Evolutionary conservation across 2,329 filamentous ascomycete species (phyloP).

Genomic region (Moelleriella libera): DNA sequence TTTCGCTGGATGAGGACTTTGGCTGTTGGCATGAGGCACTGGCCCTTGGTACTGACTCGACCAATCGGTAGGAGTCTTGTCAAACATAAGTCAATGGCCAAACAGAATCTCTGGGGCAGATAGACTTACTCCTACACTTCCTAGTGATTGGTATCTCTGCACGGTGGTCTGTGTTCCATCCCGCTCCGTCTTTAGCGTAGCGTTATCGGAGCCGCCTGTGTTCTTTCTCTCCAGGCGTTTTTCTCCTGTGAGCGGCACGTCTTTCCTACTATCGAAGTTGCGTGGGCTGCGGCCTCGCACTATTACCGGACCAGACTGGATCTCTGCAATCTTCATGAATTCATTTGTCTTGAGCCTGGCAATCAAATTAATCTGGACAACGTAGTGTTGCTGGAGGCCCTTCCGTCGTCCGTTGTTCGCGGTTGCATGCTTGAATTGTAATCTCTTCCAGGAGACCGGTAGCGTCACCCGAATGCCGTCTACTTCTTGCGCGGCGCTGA

Average conservation of each 20-base stretch:
- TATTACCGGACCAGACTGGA: slow-evolving; percentile 85
- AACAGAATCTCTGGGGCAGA: neutral
- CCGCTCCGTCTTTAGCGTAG: slow-evolving; percentile 18
- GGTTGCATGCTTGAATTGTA: slow-evolving; percentile 93
- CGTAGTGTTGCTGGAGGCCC: slow-evolving; percentile 88
- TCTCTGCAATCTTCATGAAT: slow-evolving; percentile 63
- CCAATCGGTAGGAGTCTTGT: slow-evolving; percentile 28
- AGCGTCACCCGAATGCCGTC: slow-evolving; percentile 69
- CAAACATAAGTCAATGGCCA: neutral
- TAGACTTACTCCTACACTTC: slow-evolving; percentile 19
- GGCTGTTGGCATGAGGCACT: slow-evolving; percentile 16
- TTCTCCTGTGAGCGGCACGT: slow-evolving; percentile 56
- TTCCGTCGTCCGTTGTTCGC: slow-evolving; percentile 92
- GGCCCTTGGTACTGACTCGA: slow-evolving; percentile 19
- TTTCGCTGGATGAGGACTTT: slow-evolving; percentile 35
- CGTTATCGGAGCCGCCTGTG: slow-evolving; percentile 18
- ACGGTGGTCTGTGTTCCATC: slow-evolving; percentile 15
- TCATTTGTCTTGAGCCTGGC: slow-evolving; percentile 59
- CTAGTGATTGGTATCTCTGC: slow-evolving; percentile 17
- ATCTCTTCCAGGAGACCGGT: slow-evolving; percentile 80
- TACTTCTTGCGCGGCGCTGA: slow-evolving; percentile 48
- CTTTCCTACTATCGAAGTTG: slow-evolving; percentile 86
- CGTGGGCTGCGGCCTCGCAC: slow-evolving; percentile 83
- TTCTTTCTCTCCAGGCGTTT: slow-evolving; percentile 33
- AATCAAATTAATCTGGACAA: slow-evolving; percentile 72